Evolutionary conservation across 371 early-diverging fungal genomes (phyloP).

Genomic region (Blakeslea trispora): DNA sequence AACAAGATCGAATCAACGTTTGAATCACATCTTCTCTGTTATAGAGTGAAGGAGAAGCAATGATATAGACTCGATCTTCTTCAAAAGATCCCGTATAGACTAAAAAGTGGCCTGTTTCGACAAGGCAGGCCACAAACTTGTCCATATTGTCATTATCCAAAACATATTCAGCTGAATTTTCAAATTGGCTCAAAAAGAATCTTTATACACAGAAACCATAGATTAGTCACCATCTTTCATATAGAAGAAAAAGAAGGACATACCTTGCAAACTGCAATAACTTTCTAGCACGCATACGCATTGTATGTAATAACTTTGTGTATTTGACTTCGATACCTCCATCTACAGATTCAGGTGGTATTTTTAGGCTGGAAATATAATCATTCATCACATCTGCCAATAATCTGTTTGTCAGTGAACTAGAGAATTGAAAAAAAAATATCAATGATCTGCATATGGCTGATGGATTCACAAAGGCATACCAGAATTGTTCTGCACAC

Average conservation of each 20-base stretch:
- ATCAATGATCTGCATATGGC: not conserved
- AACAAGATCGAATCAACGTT: slow-evolving; percentile 38
- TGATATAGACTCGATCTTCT: slow-evolving; percentile 62
- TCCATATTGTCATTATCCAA: slow-evolving; percentile 56
- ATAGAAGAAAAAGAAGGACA: not conserved
- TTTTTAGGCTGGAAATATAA: slow-evolving; percentile 48
- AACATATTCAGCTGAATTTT: slow-evolving; percentile 76
- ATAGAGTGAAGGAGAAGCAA: slow-evolving; percentile 53
- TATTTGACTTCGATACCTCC: slow-evolving; percentile 59
- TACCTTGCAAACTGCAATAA: slow-evolving; percentile 65
- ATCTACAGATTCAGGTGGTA: slow-evolving; percentile 42
- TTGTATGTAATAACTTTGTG: slow-evolving; percentile 63
- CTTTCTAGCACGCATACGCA: slow-evolving; percentile 68
- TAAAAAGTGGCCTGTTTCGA: slow-evolving; percentile 68
- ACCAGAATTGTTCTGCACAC: slow-evolving; percentile 79
- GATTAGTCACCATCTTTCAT: not conserved
- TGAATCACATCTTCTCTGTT: slow-evolving; percentile 40
- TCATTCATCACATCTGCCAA: slow-evolving; percentile 51
- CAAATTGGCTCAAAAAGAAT: slow-evolving; percentile 66
- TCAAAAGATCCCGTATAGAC: slow-evolving; percentile 70
- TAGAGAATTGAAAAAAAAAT: slow-evolving; percentile 12
- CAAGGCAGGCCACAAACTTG: slow-evolving; percentile 58
- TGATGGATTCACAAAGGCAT: no score
- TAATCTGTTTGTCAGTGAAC: slow-evolving; percentile 50
- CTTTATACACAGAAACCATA: slow-evolving; percentile 23